These are phyloP conservation scores for Prunus dulcis DNA, from an alignment of 306 rosid species.

Conservation along the genomic window DNA sequence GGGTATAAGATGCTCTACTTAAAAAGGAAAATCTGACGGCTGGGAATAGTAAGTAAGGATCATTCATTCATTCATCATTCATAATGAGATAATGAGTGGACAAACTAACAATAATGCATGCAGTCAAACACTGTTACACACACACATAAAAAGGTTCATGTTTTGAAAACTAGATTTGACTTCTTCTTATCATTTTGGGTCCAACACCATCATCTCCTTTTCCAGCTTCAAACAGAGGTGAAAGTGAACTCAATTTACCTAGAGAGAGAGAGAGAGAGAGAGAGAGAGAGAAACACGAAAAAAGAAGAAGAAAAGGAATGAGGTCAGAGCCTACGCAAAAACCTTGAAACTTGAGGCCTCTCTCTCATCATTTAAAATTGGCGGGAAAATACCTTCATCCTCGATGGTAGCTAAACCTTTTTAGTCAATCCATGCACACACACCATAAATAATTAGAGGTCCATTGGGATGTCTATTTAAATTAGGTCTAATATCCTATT, in stretches of 20 bases:
- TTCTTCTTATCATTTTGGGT: background rate
- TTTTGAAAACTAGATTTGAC: background rate
- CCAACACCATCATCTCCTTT: background rate
- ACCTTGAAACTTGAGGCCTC: background rate
- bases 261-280: background rate
- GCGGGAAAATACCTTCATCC: background rate
- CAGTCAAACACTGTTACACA: constrained; percentile 1
- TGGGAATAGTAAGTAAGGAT: background rate
- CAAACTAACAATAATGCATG: background rate
- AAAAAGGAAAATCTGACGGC: background rate
- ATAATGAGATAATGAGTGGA: background rate
- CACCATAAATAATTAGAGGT: background rate
- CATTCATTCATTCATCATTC: background rate
- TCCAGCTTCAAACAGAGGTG: background rate
- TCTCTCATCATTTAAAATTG: background rate
- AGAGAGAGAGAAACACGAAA: background rate
- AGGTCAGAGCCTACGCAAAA: constrained; percentile 13
- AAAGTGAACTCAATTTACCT: background rate
- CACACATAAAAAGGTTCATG: background rate
- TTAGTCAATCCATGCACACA: background rate
- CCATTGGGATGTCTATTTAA: background rate
- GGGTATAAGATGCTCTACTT: background rate
- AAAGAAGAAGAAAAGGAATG: background rate
- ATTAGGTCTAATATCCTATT: background rate
- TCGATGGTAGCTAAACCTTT: background rate